Base-by-base conservation (phyloP, 1,284 basidiomycete genomes). In the Cerioporus squamosus region DNA sequence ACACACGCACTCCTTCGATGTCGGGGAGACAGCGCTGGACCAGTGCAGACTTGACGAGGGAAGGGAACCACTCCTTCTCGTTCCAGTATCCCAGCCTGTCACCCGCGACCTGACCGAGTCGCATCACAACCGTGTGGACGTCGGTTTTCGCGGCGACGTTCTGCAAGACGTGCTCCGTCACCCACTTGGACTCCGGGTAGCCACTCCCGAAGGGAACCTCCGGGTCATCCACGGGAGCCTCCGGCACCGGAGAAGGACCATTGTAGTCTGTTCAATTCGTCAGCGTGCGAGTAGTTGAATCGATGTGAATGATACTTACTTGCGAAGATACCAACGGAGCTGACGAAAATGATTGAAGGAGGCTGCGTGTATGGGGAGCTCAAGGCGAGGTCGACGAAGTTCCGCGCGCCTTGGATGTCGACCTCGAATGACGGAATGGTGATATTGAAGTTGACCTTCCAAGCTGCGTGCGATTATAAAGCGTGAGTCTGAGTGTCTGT, bases 71-170 rank as follows among this genome's bases (percentile, higher is more conserved):
- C 51, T 83, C 80, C 17, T 66, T 70, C 40, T 70, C 64, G 44
- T 74, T 76, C 80, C 81, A 82, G 14, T 68, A 70, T 1, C 81
- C 81, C 50, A 70, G 74, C 17, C 56, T 52, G 8, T 66, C 59
- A 1, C 79, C 78, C 33, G 72, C 69, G 22, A 82, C 65, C 61
- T 81, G 80, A 2, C 80, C 80, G 31, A 81, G 71, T n/a, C 80
- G 73, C 14, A 80, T 69, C 5, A 76, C 66, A n/a, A 73, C 61
- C 0, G 73, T 65, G 9, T 60, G 63, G 29, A 80, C 57, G 2
- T 61, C 62, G 1, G 60, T 68, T 46, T 53, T 63, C 56, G 51
- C 62, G 39, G 49, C 18, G 33, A 57, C 69, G n/a, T 54, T 67
- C 68, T 51, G 60, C 46, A 67, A 63, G 24, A 68, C 72, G 55